These are phyloP conservation scores for Pythium aristosporum DNA, from an alignment of 352 stramenopile species.

Conservation along the genomic window DNA sequence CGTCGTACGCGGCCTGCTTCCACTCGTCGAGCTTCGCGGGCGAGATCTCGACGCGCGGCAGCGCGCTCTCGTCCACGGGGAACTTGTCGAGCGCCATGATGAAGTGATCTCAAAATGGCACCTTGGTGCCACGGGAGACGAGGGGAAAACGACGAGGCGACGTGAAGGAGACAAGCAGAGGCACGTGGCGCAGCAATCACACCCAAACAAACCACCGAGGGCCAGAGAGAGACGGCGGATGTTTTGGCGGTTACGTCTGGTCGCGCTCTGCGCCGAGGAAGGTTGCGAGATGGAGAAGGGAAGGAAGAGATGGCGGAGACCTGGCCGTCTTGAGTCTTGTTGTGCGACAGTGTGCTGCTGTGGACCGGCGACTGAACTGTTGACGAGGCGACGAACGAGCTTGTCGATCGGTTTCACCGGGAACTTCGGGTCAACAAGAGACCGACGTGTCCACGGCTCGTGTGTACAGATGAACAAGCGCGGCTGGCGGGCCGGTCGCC, in stretches of 20 bases:
- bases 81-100: constrained; percentile 29
- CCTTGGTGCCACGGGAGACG: no score
- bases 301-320: no score
- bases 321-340: no score
- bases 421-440: no score
- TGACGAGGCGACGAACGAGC: not conserved
- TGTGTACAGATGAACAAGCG: no score
- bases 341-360: not conserved
- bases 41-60: constrained; percentile 31
- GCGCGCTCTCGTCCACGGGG: constrained; percentile 28
- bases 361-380: not conserved
- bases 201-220: not conserved
- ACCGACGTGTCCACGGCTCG: no score
- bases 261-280: no score
- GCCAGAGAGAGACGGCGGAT: not conserved
- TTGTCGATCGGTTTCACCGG: not conserved
- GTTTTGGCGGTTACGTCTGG: not conserved
- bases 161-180: not conserved
- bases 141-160: no score
- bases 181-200: not conserved
- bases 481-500: no score
- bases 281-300: no score
- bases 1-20: constrained; percentile 32
- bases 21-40: constrained; percentile 28
- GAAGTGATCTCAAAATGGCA: not conserved